Conservation (phyloP, 1,284 basidiomycete genomes). For the Ustilago sp. region DNA sequence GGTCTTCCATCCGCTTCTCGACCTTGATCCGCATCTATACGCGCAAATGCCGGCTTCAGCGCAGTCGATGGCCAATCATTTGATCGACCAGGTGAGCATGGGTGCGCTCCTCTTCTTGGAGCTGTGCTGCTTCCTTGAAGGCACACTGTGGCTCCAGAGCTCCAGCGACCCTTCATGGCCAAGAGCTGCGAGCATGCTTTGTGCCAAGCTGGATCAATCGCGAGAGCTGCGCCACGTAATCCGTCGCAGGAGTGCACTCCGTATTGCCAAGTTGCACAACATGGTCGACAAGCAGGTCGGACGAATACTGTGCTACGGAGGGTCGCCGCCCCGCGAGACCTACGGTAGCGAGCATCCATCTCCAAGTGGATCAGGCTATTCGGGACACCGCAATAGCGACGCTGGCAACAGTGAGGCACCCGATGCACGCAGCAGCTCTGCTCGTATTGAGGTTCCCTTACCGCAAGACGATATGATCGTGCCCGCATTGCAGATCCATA, state of each 20-base stretch:
- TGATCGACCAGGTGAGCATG: constrained; percentile 32
- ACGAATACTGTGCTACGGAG: constrained; percentile 24
- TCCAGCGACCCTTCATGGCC: constrained; percentile 37
- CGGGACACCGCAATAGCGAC: constrained; percentile 32
- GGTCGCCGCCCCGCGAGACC: constrained; percentile 19
- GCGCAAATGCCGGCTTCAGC: constrained; percentile 38
- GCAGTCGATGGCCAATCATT: constrained; percentile 33
- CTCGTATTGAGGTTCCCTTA: constrained; percentile 23
- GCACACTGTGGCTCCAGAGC: constrained; percentile 36
- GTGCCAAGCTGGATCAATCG: constrained; percentile 22
- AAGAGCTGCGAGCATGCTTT: constrained; percentile 33
- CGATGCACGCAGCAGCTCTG: constrained; percentile 8
- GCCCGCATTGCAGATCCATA: constrained; percentile 48
- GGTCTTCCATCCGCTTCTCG: constrained; percentile 31
- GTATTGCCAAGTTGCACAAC: constrained; percentile 21
- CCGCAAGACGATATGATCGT: constrained; percentile 52
- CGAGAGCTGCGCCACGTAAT: constrained; percentile 26
- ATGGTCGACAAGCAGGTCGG: constrained; percentile 37
- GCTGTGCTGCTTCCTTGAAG: constrained; percentile 43
- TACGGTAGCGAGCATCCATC: constrained; percentile 19
- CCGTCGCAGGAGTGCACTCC: constrained; percentile 39
- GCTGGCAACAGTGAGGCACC: constrained; percentile 16
- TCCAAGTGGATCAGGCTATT: constrained; percentile 13
- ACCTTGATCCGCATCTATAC: constrained; percentile 28
- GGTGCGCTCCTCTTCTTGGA: constrained; percentile 43